These are phyloP conservation scores for Pseudognaphalium luteoalbum DNA, from an alignment of 129 eudicot genomes.

Conservation along the genomic window DNA sequence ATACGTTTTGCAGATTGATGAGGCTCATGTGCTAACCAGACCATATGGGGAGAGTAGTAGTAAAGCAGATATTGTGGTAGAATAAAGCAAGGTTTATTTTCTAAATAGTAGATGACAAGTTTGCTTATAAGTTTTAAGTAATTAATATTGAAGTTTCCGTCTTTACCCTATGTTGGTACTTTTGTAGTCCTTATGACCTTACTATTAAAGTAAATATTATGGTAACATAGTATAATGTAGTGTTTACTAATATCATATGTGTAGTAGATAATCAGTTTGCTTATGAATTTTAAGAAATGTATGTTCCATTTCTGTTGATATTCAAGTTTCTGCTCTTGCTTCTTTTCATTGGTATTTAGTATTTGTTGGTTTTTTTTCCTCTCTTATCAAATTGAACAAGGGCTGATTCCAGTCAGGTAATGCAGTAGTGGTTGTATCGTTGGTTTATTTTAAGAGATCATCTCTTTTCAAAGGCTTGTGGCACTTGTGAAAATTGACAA, in stretches of 20 bases:
- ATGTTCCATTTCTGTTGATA: neutral
- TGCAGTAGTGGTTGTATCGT: neutral
- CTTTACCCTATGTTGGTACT: neutral
- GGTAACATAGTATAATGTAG: neutral
- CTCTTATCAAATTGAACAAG: neutral
- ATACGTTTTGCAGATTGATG: slow-evolving; percentile 17
- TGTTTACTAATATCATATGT: slow-evolving; percentile 4
- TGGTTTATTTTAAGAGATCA: too few species aligned
- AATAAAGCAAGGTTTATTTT: neutral
- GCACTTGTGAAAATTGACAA: neutral
- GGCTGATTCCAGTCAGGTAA: neutral
- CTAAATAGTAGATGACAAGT: neutral
- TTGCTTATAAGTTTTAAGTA: neutral
- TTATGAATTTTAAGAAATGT: neutral
- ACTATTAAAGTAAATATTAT: too few species aligned
- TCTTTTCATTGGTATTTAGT: too few species aligned
- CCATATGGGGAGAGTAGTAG: slow-evolving; percentile 14
- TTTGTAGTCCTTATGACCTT: neutral
- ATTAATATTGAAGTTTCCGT: neutral
- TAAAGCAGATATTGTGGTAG: slow-evolving; percentile 1
- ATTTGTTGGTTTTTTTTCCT: too few species aligned
- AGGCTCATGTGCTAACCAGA: slow-evolving; percentile 1
- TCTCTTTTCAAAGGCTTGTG: neutral
- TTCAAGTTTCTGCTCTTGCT: neutral
- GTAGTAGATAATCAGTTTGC: slow-evolving; percentile 13